Evolutionary conservation across 441 rosid genomes (phyloP), one percentile per base, ranked within the genome.

Genomic region (California macrophylla): DNA sequence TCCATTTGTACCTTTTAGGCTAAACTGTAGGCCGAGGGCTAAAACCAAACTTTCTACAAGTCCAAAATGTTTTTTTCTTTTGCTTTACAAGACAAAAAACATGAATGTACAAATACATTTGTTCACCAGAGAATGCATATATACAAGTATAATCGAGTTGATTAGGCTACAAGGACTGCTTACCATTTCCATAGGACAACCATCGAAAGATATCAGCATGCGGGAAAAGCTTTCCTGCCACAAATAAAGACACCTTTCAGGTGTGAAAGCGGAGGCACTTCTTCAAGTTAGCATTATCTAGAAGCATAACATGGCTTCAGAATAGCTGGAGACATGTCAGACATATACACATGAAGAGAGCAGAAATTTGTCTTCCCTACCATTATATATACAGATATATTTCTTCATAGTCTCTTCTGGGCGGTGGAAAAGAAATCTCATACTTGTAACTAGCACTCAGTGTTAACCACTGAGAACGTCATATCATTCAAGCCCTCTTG

Each of bases 141-240:
- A 50, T 3, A 3, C 58, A 50, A 16, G 24, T 2, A 16, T 16
- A 24, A 50, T 9, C 18, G 18, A 18, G 58, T 16, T 50, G 58
- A 50, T 50, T 18, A 4, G 58, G 23, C 6, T 5, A 50, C 58
- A 29, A 24, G 24, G 42, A 23, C 8, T 9, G 1, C 66, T 72
- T 78, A 86, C 94, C 91, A 71, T 89, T 82, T 69, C 90, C 94
- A 63, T 86, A 86, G 68, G 82, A 86, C 86, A 86, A 66, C 91
- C 91, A 89, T 67, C 82, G 85, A 75, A 85, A 86, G 25, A 89
- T 79, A 71, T 89, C 90, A 16, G 80, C 82, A 78, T 79, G 69
- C 40, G 94, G 91, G 75, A 89, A 89, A 50, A 89, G 81, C 77
- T 82, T 86, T 56, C 86, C 94, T 89, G 91, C 71, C 74, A 69